Percentiles rank a stretch among this genome's conserved stretches.
Conservation (phyloP, 2,329 filamentous ascomycete genomes). For the Neofusicoccum sp. region DNA sequence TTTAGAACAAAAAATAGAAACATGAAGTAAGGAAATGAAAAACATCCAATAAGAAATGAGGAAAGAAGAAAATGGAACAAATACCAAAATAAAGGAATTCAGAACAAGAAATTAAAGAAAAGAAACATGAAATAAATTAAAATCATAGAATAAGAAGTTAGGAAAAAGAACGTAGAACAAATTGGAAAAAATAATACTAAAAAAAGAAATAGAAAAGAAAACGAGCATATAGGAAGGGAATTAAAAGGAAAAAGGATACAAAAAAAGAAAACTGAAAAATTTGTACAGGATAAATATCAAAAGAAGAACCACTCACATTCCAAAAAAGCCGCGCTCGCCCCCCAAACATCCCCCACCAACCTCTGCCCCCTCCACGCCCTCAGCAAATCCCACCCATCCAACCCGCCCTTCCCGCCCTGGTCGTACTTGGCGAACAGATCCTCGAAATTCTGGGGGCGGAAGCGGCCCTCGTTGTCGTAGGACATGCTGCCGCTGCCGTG, state of each 20-base stretch:
- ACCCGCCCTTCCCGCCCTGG: constrained; percentile 38
- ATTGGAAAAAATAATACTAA: not conserved
- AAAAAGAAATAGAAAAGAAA: not conserved
- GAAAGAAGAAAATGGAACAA: too few species aligned
- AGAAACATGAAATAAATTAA: too few species aligned
- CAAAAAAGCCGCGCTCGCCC: constrained; percentile 48
- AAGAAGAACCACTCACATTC: constrained; percentile 38
- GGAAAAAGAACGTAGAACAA: not conserved
- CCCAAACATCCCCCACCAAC: constrained; percentile 48
- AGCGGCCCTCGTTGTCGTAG: constrained; percentile 51
- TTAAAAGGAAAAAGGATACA: too few species aligned
- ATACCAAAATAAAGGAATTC: too few species aligned
- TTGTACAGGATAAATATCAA: too few species aligned
- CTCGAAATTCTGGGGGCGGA: constrained; percentile 51
- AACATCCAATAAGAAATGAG: too few species aligned
- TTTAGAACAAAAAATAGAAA: too few species aligned
- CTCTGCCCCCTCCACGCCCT: constrained; percentile 46
- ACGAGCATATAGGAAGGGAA: too few species aligned
- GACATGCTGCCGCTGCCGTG: constrained; percentile 48
- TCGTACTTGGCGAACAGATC: constrained; percentile 53
- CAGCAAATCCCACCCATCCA: constrained; percentile 44
- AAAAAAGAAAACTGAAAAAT: too few species aligned
- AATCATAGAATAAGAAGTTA: too few species aligned
- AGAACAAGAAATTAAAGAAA: too few species aligned
- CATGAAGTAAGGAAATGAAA: too few species aligned